These are phyloP conservation scores for Ophiostoma pallidulum DNA, from an alignment of 2,329 filamentous ascomycete species.

Conservation along the genomic window DNA sequence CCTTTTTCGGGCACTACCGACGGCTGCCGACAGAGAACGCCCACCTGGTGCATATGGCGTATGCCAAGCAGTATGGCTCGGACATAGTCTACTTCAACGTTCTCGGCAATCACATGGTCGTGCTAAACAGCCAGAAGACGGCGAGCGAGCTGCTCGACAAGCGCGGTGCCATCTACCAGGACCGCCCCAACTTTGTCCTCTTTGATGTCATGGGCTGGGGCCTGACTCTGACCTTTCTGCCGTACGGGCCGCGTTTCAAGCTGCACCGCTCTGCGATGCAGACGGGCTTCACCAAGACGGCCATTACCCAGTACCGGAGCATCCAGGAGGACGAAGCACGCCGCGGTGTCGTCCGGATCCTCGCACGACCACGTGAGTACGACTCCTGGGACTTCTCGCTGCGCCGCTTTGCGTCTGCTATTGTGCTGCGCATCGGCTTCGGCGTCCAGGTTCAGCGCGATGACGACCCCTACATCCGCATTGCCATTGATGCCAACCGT, in stretches of 20 bases:
- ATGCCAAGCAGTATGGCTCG: constrained; percentile 16
- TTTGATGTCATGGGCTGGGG: constrained; percentile 35
- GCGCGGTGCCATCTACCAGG: constrained; percentile 30
- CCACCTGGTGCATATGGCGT: not conserved
- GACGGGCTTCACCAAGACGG: constrained; percentile 25
- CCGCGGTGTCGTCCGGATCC: constrained; percentile 23
- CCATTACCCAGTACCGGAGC: constrained; percentile 12
- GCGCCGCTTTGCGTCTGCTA: constrained; percentile 26
- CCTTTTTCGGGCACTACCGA: constrained; percentile 1
- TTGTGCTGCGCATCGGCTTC: constrained; percentile 32
- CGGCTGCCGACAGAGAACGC: not conserved
- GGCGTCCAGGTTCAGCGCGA: constrained; percentile 29
- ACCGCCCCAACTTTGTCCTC: constrained; percentile 30
- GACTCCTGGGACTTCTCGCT: too few relatives aligned
- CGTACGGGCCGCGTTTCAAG: constrained; percentile 31
- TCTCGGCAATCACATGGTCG: constrained; percentile 29
- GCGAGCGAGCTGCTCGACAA: constrained; percentile 32
- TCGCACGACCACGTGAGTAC: constrained; percentile 25
- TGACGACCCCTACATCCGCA: constrained; percentile 32
- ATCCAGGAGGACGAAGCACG: constrained; percentile 24
- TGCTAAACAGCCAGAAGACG: constrained; percentile 28
- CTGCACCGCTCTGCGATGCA: constrained; percentile 33
- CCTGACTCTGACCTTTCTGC: constrained; percentile 34
- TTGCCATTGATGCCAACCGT: constrained; percentile 21
- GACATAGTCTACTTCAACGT: constrained; percentile 25